phyloP scores from a whole-genome alignment of 129 eudicot species.

The Solidago caesia region DNA sequence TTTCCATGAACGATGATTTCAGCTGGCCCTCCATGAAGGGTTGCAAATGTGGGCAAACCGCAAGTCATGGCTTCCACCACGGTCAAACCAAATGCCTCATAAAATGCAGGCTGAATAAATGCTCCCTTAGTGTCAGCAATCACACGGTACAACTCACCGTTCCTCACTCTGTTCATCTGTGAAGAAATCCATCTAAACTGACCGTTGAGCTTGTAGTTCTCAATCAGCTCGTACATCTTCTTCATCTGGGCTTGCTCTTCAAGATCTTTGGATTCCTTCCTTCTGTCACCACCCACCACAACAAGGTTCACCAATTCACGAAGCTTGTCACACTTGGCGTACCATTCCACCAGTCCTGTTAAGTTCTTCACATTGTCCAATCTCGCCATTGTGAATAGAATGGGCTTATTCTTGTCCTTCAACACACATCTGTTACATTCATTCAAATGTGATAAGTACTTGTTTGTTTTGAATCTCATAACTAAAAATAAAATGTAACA shows the following conservation, averaged over 20 bases:
- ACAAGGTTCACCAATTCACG: conserved; percentile 51
- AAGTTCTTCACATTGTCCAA: conserved; percentile 47
- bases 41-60: conserved; percentile 46
- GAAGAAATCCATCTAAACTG: conserved; percentile 52
- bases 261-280: conserved; percentile 46
- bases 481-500: neutral
- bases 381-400: conserved; percentile 46
- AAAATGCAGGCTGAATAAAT: conserved; percentile 46
- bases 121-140: conserved; percentile 46
- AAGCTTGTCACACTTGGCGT: conserved; percentile 36
- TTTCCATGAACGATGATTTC: conserved; percentile 49
- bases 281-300: conserved; percentile 48
- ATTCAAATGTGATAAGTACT: neutral
- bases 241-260: conserved; percentile 53
- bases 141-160: conserved; percentile 48
- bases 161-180: conserved; percentile 47
- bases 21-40: conserved; percentile 47
- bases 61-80: conserved; percentile 54
- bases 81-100: conserved; percentile 45
- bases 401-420: conserved; percentile 45
- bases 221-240: conserved; percentile 45
- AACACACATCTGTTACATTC: conserved; percentile 37
- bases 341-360: conserved; percentile 52
- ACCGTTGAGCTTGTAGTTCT: conserved; percentile 38
- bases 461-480: neutral